Evolutionary conservation across 2,329 filamentous ascomycete genomes (phyloP), one percentile per base, ranked within the genome.

Genomic region (Plectosphaerella plurivora): DNA sequence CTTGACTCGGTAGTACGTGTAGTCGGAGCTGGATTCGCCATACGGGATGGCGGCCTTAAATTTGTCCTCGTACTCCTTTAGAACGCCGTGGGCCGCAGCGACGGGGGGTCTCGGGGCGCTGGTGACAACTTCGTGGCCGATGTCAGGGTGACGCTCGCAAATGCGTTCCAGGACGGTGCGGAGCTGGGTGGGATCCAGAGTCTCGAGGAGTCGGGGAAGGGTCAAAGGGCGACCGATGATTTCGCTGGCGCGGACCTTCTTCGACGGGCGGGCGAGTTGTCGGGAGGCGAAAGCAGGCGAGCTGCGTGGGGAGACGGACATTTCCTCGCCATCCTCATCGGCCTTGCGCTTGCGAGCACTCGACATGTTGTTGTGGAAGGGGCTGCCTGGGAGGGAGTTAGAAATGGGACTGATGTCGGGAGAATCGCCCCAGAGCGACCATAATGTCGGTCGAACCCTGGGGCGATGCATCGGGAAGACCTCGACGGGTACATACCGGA

Each of bases 1-100:
- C 61, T 88, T 90, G 51, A 97, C 89, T 61, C 94, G 85, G 67
- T 97, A 95, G 69, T 97, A 99, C 49, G 91, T 87, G 72, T 97
- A 97, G 68, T 97, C 93, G 42, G 91, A 91, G 53, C 85, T 89
- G 12, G 87, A 82, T 60, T 91, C 87, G 64, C 91, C 90, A 61
- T 95, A 90, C 0, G 94, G 94, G 61, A 96, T 91, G 1, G 93
- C 86, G 20, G 83, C 82, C 64, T 86, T 87, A 55, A 99, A 78
- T 52, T 82, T 82, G 11, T 84, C 78, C 66, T 96, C 87, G 68
- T 99, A 99, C 56, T 88, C 87, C 58, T 81, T 78, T 52, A 99
- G 76, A 9, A 97, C 89, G 45, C 87, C 80, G 22, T 97, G 76
- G 1, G 90, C 91, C 10, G 90, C 88, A 41, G 83, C 75, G 50